Percentiles rank a stretch among this genome's conserved stretches.
Conservation (phyloP, 169 alveolate species). For the Toxoplasma gondii region DNA sequence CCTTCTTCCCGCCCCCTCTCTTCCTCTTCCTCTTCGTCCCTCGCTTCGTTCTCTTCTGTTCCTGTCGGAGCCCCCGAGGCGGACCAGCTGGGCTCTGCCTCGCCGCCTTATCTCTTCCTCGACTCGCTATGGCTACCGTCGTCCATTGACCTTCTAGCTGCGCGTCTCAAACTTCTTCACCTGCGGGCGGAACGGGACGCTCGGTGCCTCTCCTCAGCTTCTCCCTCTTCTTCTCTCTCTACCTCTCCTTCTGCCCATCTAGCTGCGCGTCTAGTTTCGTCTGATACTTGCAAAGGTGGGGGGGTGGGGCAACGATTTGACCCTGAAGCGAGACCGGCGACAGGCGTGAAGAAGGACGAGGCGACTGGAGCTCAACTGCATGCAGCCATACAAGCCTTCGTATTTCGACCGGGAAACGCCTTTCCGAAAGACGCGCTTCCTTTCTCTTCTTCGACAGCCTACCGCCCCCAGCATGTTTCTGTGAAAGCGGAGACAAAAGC, state of each 20-base stretch:
- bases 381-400: too few relatives aligned
- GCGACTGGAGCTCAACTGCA: not conserved
- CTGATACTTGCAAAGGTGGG: not conserved
- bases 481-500: too few relatives aligned
- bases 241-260: not conserved
- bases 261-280: not conserved
- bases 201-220: not conserved
- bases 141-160: constrained; percentile 45
- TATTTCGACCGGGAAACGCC: too few relatives aligned
- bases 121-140: not conserved
- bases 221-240: not conserved
- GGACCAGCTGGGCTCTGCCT: not conserved
- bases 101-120: not conserved
- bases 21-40: too few relatives aligned
- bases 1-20: too few relatives aligned
- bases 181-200: constrained; percentile 34
- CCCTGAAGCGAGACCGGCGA: not conserved
- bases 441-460: too few relatives aligned
- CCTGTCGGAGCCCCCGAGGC: not conserved
- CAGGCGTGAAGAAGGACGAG: not conserved
- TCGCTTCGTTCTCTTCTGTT: not conserved
- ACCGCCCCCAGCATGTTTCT: too few relatives aligned
- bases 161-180: constrained; percentile 40
- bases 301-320: too few relatives aligned
- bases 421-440: too few relatives aligned